phyloP scores from a whole-genome alignment of 768 basidiomycete species.

The Serendipita sp. region DNA sequence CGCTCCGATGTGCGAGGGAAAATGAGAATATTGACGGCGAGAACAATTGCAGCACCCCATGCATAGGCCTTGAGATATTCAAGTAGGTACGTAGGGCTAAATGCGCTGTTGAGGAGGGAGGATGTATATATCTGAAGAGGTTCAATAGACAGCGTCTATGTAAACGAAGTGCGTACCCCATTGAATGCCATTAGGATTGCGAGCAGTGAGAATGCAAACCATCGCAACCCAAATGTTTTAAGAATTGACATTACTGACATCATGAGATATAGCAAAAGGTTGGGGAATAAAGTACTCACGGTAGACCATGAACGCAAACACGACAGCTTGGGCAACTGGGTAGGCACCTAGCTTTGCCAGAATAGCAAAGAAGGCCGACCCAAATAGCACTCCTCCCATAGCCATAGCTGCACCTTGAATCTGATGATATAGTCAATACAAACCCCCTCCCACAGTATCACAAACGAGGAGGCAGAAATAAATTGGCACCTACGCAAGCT shows the following conservation, averaged over 20 bases:
- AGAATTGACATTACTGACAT: conserved; percentile 15
- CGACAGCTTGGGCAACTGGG: conserved; percentile 20
- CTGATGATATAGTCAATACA: conserved; percentile 6
- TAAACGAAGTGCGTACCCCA: conserved; percentile 10
- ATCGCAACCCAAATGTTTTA: conserved; percentile 17
- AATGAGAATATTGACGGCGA: conserved; percentile 18
- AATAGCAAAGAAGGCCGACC: conserved; percentile 18
- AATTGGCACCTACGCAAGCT: too few relatives aligned
- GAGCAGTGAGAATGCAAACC: conserved; percentile 18
- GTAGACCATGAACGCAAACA: conserved; percentile 19
- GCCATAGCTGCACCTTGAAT: conserved; percentile 14
- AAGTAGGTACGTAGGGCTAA: conserved; percentile 16
- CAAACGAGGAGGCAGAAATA: background rate
- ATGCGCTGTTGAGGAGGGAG: conserved; percentile 6
- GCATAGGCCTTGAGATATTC: conserved; percentile 18
- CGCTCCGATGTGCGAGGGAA: conserved; percentile 18
- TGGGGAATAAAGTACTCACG: conserved; percentile 4
- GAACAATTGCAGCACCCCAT: conserved; percentile 20
- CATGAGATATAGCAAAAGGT: background rate
- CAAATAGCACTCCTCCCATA: conserved; percentile 15
- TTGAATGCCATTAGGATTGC: conserved; percentile 19
- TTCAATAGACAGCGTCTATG: background rate
- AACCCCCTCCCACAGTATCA: background rate
- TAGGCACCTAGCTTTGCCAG: conserved; percentile 17
- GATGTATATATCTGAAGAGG: conserved; percentile 15